These are phyloP conservation scores for Chrysanthemum seticuspe DNA, from an alignment of 129 eudicot genomes.

Conservation along the genomic window DNA sequence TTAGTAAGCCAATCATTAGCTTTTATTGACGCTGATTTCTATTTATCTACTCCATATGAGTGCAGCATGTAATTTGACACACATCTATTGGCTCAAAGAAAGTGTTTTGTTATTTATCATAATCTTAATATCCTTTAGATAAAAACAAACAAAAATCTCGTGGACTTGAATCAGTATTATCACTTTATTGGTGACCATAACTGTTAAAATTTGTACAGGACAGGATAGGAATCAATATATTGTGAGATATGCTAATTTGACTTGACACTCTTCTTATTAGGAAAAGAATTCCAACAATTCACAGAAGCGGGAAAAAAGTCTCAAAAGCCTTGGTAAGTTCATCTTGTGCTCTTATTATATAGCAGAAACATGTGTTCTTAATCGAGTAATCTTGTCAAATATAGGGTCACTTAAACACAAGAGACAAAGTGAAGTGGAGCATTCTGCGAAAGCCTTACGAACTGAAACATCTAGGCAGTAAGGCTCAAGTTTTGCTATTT, in stretches of 20 bases:
- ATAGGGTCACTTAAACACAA: conserved; percentile 75
- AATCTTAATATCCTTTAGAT: neutral
- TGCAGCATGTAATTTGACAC: conserved; percentile 10
- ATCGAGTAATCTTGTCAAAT: conserved; percentile 12
- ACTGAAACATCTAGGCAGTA: conserved; percentile 81
- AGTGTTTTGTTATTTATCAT: neutral
- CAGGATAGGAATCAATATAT: neutral
- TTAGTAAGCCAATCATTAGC: conserved; percentile 52
- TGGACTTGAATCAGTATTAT: neutral
- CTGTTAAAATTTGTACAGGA: too few relatives aligned
- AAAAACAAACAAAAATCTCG: neutral
- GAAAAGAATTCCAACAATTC: conserved; percentile 63
- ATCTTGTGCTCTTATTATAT: neutral
- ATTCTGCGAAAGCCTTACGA: conserved; percentile 57
- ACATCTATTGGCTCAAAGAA: neutral
- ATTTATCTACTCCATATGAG: neutral
- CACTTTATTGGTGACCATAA: neutral
- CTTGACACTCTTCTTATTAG: conserved; percentile 32
- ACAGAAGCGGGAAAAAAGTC: conserved; percentile 72
- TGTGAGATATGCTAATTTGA: neutral
- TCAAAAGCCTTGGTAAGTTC: conserved; percentile 74
- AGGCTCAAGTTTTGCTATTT: conserved; percentile 27
- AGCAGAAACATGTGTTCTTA: conserved; percentile 12
- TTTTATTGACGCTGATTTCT: neutral
- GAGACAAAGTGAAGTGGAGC: conserved; percentile 77